phyloP scores from a whole-genome alignment of 768 basidiomycete genomes.

The Russula sp. region DNA sequence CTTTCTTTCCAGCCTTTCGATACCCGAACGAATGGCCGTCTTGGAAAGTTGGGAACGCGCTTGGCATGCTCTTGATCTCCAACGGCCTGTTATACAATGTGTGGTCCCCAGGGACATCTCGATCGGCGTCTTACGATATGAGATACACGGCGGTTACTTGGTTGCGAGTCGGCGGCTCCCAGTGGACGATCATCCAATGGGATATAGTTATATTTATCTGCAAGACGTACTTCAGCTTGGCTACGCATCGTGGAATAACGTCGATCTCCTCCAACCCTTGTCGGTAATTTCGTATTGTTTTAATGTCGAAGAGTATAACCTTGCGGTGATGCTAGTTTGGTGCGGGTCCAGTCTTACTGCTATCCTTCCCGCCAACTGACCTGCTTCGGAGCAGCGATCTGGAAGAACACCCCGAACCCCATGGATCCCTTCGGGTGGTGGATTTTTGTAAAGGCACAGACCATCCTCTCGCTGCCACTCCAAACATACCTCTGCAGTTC shows the following conservation, averaged over 20 bases:
- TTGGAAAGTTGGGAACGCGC: conserved; percentile 16
- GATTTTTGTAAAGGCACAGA: conserved; percentile 9
- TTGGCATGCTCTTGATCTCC: conserved; percentile 15
- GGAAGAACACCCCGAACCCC: conserved; percentile 10
- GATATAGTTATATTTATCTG: conserved; percentile 14
- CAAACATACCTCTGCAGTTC: conserved; percentile 7
- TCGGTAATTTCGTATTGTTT: conserved; percentile 14
- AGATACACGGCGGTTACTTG: conserved; percentile 18
- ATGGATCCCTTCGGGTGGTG: conserved; percentile 6
- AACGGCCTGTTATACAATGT: conserved; percentile 11
- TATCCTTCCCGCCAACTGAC: not conserved
- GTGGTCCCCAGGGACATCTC: conserved; percentile 11
- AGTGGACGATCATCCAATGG: conserved; percentile 17
- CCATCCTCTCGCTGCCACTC: conserved; percentile 11
- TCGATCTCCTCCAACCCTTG: conserved; percentile 15
- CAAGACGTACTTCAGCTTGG: conserved; percentile 8
- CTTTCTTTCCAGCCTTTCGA: conserved; percentile 5
- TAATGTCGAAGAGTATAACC: conserved; percentile 13
- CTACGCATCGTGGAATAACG: conserved; percentile 3
- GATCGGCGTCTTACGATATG: conserved; percentile 6
- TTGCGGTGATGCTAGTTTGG: conserved; percentile 18
- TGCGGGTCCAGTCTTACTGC: not conserved
- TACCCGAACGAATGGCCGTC: conserved; percentile 12
- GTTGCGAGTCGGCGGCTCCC: conserved; percentile 10
- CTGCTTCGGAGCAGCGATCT: conserved; percentile 1